These are phyloP conservation scores for Osmanthus fragrans DNA, from an alignment of 257 asterid species.

Conservation along the genomic window DNA sequence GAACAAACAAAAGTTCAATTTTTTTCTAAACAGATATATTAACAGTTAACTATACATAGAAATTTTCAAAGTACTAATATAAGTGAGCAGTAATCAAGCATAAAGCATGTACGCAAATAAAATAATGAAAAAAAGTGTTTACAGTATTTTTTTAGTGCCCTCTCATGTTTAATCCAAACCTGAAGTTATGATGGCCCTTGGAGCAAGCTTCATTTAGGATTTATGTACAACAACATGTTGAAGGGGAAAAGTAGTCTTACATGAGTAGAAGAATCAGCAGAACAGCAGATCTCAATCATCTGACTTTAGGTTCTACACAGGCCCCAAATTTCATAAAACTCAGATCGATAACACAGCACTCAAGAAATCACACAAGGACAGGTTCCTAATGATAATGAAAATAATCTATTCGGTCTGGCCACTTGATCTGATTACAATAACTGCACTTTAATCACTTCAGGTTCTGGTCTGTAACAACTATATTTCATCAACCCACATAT, in stretches of 20 bases:
- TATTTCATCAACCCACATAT: not conserved
- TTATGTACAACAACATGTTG: not conserved
- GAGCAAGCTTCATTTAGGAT: not conserved
- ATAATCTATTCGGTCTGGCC: not conserved
- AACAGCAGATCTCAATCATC: slow-evolving; percentile 34
- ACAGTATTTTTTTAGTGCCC: not conserved
- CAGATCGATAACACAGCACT: slow-evolving; percentile 25
- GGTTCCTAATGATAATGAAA: slow-evolving; percentile 9
- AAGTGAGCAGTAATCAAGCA: not conserved
- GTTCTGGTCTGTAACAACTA: not conserved
- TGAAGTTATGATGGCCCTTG: not conserved
- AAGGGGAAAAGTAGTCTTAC: slow-evolving; percentile 31
- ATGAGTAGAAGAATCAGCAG: slow-evolving; percentile 33
- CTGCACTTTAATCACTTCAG: not conserved
- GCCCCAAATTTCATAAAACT: slow-evolving; percentile 24
- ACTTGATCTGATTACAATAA: not conserved
- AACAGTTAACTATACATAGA: not conserved
- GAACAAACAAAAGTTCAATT: not conserved
- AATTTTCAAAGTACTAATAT: not conserved
- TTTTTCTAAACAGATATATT: not conserved
- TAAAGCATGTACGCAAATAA: not conserved
- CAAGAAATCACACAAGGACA: slow-evolving; percentile 23
- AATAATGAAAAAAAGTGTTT: not conserved
- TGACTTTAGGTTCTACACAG: slow-evolving; percentile 23
- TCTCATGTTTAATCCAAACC: not conserved